Percentiles rank a stretch among this genome's conserved stretches.
Evolutionary conservation across 768 basidiomycete genomes (phyloP).

Genomic region (Boletus fagicola): DNA sequence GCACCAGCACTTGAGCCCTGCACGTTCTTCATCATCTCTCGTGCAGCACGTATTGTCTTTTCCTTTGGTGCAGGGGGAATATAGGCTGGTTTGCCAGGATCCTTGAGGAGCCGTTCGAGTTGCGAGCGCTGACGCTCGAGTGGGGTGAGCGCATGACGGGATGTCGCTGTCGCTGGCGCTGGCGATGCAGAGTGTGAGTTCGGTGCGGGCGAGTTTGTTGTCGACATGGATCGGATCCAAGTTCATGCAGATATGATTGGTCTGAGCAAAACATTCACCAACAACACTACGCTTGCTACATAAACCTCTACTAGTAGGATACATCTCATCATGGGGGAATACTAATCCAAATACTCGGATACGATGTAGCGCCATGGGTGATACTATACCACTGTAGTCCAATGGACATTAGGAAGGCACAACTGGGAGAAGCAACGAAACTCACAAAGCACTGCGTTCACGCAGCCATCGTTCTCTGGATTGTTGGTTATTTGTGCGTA

Average conservation of each 20-base stretch:
- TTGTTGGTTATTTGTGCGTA: slow-evolving; percentile 94
- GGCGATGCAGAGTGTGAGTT: slow-evolving; percentile 34
- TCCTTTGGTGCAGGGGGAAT: slow-evolving; percentile 81
- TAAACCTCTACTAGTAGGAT: slow-evolving; percentile 9
- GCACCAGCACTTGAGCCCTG: slow-evolving; percentile 97
- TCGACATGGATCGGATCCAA: slow-evolving; percentile 27
- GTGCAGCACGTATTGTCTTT: slow-evolving; percentile 73
- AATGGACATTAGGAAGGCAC: slow-evolving; percentile 4
- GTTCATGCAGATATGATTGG: background rate
- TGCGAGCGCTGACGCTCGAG: slow-evolving; percentile 58
- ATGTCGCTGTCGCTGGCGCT: slow-evolving; percentile 24
- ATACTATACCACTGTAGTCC: slow-evolving; percentile 27
- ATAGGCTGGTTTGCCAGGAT: slow-evolving; percentile 79
- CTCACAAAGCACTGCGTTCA: slow-evolving; percentile 90
- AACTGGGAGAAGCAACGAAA: slow-evolving; percentile 14
- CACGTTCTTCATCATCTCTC: slow-evolving; percentile 99
- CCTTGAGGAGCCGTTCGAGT: slow-evolving; percentile 85
- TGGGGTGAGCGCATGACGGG: slow-evolving; percentile 49
- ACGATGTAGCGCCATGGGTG: background rate
- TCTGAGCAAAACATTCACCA: slow-evolving; percentile 20
- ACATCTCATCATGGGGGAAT: slow-evolving; percentile 6
- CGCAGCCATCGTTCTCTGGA: slow-evolving; percentile 94
- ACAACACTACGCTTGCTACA: slow-evolving; percentile 18
- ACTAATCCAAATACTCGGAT: background rate
- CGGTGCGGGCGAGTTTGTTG: slow-evolving; percentile 28